Base-by-base conservation (phyloP, 345 rosid genomes). In the Citrus mangshanensis region DNA sequence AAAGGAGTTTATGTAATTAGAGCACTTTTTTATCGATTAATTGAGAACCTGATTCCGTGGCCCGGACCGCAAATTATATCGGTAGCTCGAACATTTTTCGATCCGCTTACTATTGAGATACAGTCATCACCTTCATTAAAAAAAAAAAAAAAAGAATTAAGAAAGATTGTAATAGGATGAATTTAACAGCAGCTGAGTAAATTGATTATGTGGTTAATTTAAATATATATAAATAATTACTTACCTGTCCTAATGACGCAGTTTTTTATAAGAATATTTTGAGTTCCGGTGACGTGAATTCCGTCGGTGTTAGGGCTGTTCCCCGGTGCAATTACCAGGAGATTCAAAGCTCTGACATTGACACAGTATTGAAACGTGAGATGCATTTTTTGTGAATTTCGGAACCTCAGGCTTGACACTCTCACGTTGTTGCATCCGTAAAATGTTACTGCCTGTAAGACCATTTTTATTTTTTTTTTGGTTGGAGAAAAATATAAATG, bases 281-380 rank as follows among this genome's bases (percentile, higher is more conserved):
- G 83, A 51, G 97, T 88, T 55, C 77, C 89, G 2, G 87, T 84
- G 58, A 96, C 93, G 73, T 95, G 98, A 78, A 95, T 91, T 0
- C 99, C 99, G 68, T 95, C 99, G 0, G 99, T 95, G 79, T 96
- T 96, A 13, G 97, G 99, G 80, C 99, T 96, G 6, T 87, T 61
- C 10, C 73, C 91, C 0, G 99, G 98, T 27, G 98, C 89, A 12
- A 72, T 82, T 27, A 95, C 89, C 46, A 65, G 34, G 58, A 95
- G 89, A 66, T 89, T 84, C 73, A 78, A 76, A 30, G 89, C 96
- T 65, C 77, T 81, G 0, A 92, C 98, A 63, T 93, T 90, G 0
- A 74, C 5, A 58, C 97, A 90, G 9, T 87, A 77, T 42, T 89
- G 84, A 78, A 95, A 89, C 10, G 74, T 55, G 14, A 95, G 51